Conservation (phyloP, 345 rosid genomes). For the Physaria fendleri region DNA sequence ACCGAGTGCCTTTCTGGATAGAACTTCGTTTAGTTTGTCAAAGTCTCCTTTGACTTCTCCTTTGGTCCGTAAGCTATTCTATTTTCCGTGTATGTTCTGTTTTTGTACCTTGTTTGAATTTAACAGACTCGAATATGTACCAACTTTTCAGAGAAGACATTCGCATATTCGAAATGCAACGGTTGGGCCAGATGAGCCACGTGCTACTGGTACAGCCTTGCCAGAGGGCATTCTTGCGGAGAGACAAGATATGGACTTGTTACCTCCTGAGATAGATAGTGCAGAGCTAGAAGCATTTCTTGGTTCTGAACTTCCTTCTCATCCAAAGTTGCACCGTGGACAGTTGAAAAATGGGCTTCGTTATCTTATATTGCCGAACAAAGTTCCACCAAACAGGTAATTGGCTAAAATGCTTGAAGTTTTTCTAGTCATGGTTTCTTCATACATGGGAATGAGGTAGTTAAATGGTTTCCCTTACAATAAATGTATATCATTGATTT, state of each 20-base stretch:
- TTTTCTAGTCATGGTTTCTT: background rate
- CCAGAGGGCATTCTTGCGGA: constrained; percentile 68
- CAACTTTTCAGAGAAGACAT: constrained; percentile 41
- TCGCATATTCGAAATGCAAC: constrained; percentile 53
- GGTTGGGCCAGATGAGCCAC: constrained; percentile 96
- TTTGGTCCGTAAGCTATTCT: constrained; percentile 38
- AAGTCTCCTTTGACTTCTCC: constrained; percentile 26
- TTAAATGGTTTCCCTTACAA: background rate
- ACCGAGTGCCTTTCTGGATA: constrained; percentile 52
- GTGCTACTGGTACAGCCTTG: constrained; percentile 82
- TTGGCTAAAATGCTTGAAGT: background rate
- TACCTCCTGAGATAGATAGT: constrained; percentile 41
- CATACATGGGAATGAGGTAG: background rate
- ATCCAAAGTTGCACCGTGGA: constrained; percentile 82
- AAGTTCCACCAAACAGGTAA: constrained; percentile 94
- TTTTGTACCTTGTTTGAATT: background rate
- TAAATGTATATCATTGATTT: no score
- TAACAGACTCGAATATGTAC: background rate
- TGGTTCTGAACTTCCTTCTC: constrained; percentile 66
- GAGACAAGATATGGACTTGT: constrained; percentile 57
- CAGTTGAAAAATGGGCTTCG: constrained; percentile 90
- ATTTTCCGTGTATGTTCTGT: background rate
- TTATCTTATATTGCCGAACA: constrained; percentile 91
- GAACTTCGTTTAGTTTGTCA: constrained; percentile 45
- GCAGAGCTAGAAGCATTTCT: constrained; percentile 55